Conservation (phyloP, 2,329 filamentous ascomycete species). For the Bipolaris cookei region DNA sequence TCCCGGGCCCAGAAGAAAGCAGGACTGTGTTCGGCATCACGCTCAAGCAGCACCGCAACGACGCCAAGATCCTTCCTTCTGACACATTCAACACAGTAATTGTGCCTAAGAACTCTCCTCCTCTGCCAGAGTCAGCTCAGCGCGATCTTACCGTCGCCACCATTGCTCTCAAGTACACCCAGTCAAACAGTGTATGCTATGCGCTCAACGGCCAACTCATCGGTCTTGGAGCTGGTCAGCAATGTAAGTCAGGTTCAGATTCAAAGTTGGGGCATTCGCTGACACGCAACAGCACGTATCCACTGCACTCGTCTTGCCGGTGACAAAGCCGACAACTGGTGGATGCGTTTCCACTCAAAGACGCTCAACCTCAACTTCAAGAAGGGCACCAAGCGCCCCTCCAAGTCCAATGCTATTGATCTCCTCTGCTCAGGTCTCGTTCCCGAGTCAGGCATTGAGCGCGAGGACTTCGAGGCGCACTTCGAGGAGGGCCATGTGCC, state of each 20-base stretch:
- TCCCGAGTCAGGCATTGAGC: slow-evolving; percentile 81
- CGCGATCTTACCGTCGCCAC: slow-evolving; percentile 94
- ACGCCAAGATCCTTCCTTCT: slow-evolving; percentile 80
- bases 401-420: slow-evolving; percentile 98
- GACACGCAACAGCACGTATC: slow-evolving; percentile 67
- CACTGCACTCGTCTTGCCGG: slow-evolving; percentile 97
- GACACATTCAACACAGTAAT: slow-evolving; percentile 84
- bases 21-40: slow-evolving; percentile 90
- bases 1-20: slow-evolving; percentile 74
- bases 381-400: slow-evolving; percentile 92
- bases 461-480: slow-evolving; percentile 82
- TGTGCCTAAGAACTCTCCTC: slow-evolving; percentile 77
- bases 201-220: slow-evolving; percentile 92
- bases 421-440: slow-evolving; percentile 90
- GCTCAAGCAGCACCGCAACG: slow-evolving; percentile 90
- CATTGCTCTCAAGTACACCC: slow-evolving; percentile 95
- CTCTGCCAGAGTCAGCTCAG: slow-evolving; percentile 79
- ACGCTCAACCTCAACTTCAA: slow-evolving; percentile 93
- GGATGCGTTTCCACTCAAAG: slow-evolving; percentile 95
- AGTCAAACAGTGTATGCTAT: slow-evolving; percentile 99
- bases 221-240: slow-evolving; percentile 93
- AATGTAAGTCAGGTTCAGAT: slow-evolving; percentile 58
- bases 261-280: background rate
- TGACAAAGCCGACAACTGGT: slow-evolving; percentile 99
- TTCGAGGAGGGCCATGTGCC: slow-evolving; percentile 82